These are phyloP conservation scores for Lophiostoma macrostomum DNA, from an alignment of 495 filamentous ascomycete species.

Conservation along the genomic window DNA sequence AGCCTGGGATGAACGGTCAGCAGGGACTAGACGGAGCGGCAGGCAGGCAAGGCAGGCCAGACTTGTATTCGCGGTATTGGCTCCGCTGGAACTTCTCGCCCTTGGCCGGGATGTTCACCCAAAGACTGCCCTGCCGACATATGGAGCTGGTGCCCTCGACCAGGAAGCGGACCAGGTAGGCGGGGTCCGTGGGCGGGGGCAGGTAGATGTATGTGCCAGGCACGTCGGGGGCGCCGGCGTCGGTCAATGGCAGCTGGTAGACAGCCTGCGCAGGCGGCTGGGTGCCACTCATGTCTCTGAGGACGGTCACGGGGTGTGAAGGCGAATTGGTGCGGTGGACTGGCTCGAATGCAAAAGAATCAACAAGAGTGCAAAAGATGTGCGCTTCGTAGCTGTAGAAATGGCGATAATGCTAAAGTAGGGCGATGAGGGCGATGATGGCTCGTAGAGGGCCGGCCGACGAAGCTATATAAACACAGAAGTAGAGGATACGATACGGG, in stretches of 20 bases:
- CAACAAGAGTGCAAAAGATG: slow-evolving; percentile 5
- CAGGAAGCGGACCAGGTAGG: slow-evolving; percentile 80
- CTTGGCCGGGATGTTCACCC: slow-evolving; percentile 86
- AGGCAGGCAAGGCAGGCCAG: neutral
- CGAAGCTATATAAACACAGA: neutral
- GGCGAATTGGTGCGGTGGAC: slow-evolving; percentile 5
- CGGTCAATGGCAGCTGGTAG: slow-evolving; percentile 84
- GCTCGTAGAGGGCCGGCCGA: neutral
- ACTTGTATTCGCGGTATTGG: slow-evolving; percentile 80
- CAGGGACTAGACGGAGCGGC: neutral
- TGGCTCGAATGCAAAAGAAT: slow-evolving; percentile 11
- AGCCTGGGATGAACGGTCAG: slow-evolving; percentile 56
- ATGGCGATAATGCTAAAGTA: neutral
- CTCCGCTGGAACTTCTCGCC: slow-evolving; percentile 71
- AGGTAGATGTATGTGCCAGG: slow-evolving; percentile 88
- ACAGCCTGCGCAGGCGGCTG: slow-evolving; percentile 44
- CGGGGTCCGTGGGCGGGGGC: slow-evolving; percentile 65
- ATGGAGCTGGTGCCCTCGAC: slow-evolving; percentile 97
- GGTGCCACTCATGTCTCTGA: slow-evolving; percentile 1
- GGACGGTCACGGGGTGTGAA: neutral
- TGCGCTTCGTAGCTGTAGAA: slow-evolving; percentile 1
- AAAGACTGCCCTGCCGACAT: slow-evolving; percentile 86
- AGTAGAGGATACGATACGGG: neutral
- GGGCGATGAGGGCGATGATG: neutral
- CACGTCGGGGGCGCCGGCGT: slow-evolving; percentile 88